Base-by-base conservation (phyloP, 1,284 basidiomycete genomes). In the Trametes polyzona region DNA sequence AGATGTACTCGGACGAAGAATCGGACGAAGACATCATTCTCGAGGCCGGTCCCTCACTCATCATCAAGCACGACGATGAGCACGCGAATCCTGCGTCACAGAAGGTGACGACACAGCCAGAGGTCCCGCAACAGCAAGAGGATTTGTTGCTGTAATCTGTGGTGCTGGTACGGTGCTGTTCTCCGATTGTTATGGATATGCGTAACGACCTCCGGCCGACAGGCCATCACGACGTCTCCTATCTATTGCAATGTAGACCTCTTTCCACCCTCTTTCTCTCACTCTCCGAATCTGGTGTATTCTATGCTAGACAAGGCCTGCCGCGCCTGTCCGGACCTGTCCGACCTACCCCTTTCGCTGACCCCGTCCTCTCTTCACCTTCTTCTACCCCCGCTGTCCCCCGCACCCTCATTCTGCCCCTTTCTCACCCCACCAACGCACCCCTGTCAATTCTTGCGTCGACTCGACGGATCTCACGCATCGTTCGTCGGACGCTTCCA, bases 1-100 rank as follows among this genome's bases (percentile, higher is more conserved):
- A 73, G 23, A 47, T 66, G 44, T 65, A 74, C 42, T 76, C 74
- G 52, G 70, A 74, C 21, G 76, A 78, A 19, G 75, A 76, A 37
- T 76, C 77, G n/a, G 85, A 86, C 58, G 81, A 78, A 39, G 84
- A 88, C 62, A 71, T 88, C 27, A 86, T 89, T 65, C 70, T 90
- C 58, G 87, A 89, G 68, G 81, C 86, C 32, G 88, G 88, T 0
- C 86, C 87, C 12, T 77, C 81, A 21, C 71, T 82, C 26, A 68
- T 79, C 19, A 68, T 77, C 47, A 82, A 81, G 64, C 67, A 73
- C 48, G 69, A 68, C 46, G 61, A 67, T 32, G 50, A 61, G 26
- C 33, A 56, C 26, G 16, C 26, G 29, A 16, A 44, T 11, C 17
- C 29, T 10, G 24, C 39, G 21, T 14, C 48, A 39, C 23, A 10